Base-by-base conservation (phyloP, 2,329 filamentous ascomycete species). In the Penicillium sumatraense region DNA sequence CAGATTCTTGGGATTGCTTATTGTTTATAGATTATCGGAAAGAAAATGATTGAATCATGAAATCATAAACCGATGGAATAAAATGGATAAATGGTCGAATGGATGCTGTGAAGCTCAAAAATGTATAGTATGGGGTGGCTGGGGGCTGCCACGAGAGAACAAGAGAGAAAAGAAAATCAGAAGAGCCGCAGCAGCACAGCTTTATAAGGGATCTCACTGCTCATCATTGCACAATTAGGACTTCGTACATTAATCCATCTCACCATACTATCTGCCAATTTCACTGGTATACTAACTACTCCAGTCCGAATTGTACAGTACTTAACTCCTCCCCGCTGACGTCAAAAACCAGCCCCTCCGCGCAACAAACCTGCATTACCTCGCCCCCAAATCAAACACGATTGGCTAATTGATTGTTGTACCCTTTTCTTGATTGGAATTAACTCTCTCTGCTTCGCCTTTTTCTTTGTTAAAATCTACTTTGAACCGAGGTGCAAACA, bases 321-420 rank as follows among this genome's bases (percentile, higher is more conserved):
- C 3, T 10, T 38, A 16, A n/a, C n/a, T 5, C 6, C 38, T 42
- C 42, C 21, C 26, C 42, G 42, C 42, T 46, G 42, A 46, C 42
- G 42, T 46, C 42, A 46, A 46, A n/a, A 45, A 14, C 41, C 14
- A 29, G 26, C 42, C 42, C 26, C 42, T 13, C 26, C 42, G 38
- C 21, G 38, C 38, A 41, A 31, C 42, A 46, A 46, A 46, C 42
- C 42, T 46, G 42, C 40, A 26, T 44, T 44, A n/a, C 23, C 20
- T 44, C 23, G 21, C 24, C 23, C 24, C 23, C 21, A 10, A n/a
- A n/a, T n/a, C n/a, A n/a, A n/a, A n/a, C n/a, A n/a, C n/a, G n/a
- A 44, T 16, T 27, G 23, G 16, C 23, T 10, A 26, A 44, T 44
- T 44, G 40, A 23, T 23, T 24, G 11, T 24, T 24, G 23, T 13